Conservation (phyloP, 2,329 filamentous ascomycete species). For the Colletotrichum ledebouriae region DNA sequence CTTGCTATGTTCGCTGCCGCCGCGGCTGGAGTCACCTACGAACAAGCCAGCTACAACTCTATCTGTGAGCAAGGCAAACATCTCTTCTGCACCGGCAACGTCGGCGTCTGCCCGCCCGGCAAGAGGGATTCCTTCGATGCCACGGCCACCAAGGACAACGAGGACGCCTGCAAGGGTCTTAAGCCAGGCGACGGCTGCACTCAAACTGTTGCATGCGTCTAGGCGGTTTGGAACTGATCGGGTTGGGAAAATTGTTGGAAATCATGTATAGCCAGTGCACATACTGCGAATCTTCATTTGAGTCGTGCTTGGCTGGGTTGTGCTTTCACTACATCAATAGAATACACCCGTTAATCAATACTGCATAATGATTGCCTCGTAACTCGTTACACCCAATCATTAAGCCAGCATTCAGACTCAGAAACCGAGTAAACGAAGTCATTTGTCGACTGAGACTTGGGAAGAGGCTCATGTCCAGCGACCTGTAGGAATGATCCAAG, state of each 20-base stretch:
- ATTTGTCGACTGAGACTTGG: not conserved
- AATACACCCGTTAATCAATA: too few relatives aligned
- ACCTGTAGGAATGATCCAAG: too few relatives aligned
- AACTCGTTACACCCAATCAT: too few relatives aligned
- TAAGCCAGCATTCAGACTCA: not conserved
- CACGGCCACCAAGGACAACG: conserved; percentile 26
- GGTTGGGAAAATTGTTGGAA: too few relatives aligned
- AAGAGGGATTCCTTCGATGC: conserved; percentile 27
- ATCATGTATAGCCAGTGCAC: too few relatives aligned
- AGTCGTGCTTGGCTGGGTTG: too few relatives aligned
- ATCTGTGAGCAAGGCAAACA: conserved; percentile 13
- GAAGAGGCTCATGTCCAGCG: accelerated
- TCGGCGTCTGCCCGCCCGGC: conserved; percentile 8
- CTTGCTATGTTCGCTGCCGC: conserved; percentile 1
- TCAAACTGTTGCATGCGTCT: conserved; percentile 30
- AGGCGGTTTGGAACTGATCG: not conserved
- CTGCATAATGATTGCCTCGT: too few relatives aligned
- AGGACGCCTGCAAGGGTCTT: conserved; percentile 18
- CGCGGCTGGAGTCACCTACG: conserved; percentile 16
- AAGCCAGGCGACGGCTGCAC: conserved; percentile 10
- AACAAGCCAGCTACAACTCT: conserved; percentile 15
- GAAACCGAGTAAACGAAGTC: not conserved
- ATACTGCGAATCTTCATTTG: too few relatives aligned
- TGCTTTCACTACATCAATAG: too few relatives aligned
- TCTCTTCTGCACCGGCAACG: conserved; percentile 33